Conservation (phyloP, 129 eudicot genomes). For the Tagetes patula region DNA sequence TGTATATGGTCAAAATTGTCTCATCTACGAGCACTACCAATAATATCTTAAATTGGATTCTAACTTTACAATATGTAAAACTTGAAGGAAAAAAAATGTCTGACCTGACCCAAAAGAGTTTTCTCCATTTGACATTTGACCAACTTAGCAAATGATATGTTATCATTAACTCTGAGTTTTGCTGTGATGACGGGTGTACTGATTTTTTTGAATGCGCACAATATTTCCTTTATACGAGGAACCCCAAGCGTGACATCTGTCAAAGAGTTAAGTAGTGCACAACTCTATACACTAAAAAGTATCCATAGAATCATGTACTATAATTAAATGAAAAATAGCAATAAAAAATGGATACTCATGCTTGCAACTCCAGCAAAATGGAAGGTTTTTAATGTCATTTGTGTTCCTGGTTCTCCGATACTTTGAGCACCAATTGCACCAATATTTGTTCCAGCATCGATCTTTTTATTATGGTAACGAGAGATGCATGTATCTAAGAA, state of each 20-base stretch:
- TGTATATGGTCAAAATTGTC: not conserved
- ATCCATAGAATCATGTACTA: not conserved
- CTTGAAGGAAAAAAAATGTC: conserved; percentile 2
- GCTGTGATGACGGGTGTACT: conserved; percentile 87
- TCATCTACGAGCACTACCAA: not conserved
- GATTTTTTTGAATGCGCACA: conserved; percentile 76
- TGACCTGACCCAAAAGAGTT: conserved; percentile 82
- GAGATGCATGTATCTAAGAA: conserved; percentile 70
- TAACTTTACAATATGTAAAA: not conserved
- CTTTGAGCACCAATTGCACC: conserved; percentile 99
- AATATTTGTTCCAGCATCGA: conserved; percentile 90
- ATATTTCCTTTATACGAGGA: conserved; percentile 94
- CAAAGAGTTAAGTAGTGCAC: conserved; percentile 42
- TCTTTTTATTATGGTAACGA: conserved; percentile 65
- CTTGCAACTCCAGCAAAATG: conserved; percentile 99
- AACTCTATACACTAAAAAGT: conserved; percentile 1
- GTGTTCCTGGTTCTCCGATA: conserved; percentile 99
- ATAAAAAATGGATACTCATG: conserved; percentile 84
- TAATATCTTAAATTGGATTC: not conserved
- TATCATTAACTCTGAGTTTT: conserved; percentile 43
- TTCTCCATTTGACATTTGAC: conserved; percentile 79
- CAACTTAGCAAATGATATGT: conserved; percentile 43
- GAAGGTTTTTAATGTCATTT: conserved; percentile 94
- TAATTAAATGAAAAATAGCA: not conserved
- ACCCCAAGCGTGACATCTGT: conserved; percentile 98